Evolutionary conservation across 495 filamentous ascomycete genomes (phyloP).

Genomic region (Podospora australis): DNA sequence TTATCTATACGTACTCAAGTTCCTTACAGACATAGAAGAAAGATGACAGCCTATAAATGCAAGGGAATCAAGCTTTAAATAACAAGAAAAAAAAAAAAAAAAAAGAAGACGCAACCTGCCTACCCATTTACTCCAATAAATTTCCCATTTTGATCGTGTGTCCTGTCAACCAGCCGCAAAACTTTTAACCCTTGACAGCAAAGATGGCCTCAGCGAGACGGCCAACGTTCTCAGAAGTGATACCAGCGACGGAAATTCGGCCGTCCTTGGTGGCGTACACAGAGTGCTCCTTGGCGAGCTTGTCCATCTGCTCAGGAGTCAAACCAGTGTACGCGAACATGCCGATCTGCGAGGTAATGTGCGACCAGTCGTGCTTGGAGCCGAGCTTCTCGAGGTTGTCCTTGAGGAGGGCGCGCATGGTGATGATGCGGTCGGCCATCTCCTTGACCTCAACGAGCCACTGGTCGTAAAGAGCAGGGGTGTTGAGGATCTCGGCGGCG

Average conservation of each 20-base stretch:
- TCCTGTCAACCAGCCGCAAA: too few relatives aligned
- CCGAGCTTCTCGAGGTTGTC: conserved; percentile 89
- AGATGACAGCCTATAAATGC: too few relatives aligned
- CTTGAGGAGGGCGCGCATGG: conserved; percentile 89
- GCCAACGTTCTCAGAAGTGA: conserved; percentile 88
- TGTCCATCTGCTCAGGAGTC: conserved; percentile 86
- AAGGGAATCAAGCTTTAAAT: too few relatives aligned
- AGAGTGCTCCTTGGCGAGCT: conserved; percentile 91
- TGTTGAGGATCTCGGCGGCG: conserved; percentile 87
- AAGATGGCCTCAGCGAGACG: conserved; percentile 91
- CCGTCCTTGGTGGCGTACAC: conserved; percentile 98
- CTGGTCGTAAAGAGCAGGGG: conserved; percentile 77
- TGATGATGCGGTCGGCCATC: conserved; percentile 98
- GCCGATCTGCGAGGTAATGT: conserved; percentile 97
- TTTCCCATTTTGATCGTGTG: neutral
- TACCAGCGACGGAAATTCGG: conserved; percentile 94
- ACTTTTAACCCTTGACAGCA: conserved; percentile 72
- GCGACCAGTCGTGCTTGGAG: conserved; percentile 93
- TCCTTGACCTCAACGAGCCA: conserved; percentile 96
- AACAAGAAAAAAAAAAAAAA: too few relatives aligned
- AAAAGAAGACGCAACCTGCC: too few relatives aligned
- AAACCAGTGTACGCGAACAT: conserved; percentile 99
- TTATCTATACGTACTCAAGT: too few relatives aligned
- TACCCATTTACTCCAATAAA: too few relatives aligned
- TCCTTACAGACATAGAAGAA: too few relatives aligned